Conservation (phyloP, 768 basidiomycete species). For the Peribolospora baueri region DNA sequence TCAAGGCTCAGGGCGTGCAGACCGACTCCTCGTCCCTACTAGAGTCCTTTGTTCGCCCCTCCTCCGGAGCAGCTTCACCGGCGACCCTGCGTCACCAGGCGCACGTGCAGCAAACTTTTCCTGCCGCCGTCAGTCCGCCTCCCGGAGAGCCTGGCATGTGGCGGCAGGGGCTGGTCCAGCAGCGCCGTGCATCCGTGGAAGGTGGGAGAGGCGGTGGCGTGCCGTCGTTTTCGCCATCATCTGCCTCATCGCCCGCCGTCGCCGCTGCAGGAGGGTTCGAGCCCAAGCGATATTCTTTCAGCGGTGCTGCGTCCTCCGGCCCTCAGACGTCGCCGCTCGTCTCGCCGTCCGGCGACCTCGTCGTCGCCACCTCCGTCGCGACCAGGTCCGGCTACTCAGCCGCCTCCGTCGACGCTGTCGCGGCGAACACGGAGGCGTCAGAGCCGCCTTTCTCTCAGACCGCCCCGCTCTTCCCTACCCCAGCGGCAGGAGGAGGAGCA, state of each 20-base stretch:
- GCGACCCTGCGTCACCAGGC: background rate
- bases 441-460: background rate
- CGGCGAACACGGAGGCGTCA: background rate
- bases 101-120: background rate
- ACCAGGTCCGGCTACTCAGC: background rate
- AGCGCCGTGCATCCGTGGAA: background rate
- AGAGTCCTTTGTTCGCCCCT: background rate
- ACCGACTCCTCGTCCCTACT: background rate
- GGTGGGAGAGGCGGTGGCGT: background rate
- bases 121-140: background rate
- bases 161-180: background rate
- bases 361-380: background rate
- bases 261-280: background rate
- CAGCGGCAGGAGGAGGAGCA: background rate
- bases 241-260: background rate
- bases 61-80: background rate
- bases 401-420: no score
- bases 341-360: background rate
- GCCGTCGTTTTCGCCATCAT: background rate
- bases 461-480: background rate
- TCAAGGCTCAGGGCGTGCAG: constrained; percentile 1
- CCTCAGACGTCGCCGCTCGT: background rate
- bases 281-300: no score
- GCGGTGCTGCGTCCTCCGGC: background rate
- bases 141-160: background rate